phyloP scores from a whole-genome alignment of 352 stramenopile genomes.

The Pythium volutum region DNA sequence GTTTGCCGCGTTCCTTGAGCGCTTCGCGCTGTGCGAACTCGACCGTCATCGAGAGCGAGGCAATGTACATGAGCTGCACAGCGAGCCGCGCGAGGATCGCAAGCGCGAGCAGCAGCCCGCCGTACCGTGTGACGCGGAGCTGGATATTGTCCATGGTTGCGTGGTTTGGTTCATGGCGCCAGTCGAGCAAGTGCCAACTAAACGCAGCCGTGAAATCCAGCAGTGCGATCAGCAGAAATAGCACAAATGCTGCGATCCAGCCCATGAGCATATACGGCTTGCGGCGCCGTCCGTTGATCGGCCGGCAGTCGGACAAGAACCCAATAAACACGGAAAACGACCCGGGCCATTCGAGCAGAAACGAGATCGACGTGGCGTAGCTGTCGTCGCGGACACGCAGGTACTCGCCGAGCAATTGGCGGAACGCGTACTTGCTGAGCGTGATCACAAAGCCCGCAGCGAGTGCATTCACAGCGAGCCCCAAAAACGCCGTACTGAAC shows the following conservation, averaged over 20 bases:
- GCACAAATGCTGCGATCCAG: slow-evolving; percentile 4
- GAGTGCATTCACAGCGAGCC: slow-evolving; percentile 38
- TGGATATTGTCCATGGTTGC: not conserved
- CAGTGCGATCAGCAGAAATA: slow-evolving; percentile 6
- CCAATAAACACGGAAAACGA: slow-evolving; percentile 82
- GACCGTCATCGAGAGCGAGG: slow-evolving; percentile 26
- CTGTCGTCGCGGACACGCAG: slow-evolving; percentile 25
- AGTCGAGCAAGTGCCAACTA: slow-evolving; percentile 13
- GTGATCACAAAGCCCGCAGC: slow-evolving; percentile 28
- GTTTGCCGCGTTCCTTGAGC: slow-evolving; percentile 20
- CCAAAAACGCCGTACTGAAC: slow-evolving; percentile 34
- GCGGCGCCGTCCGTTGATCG: slow-evolving; percentile 79
- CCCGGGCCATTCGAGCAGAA: slow-evolving; percentile 54
- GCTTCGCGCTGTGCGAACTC: slow-evolving; percentile 28
- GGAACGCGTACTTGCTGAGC: slow-evolving; percentile 36
- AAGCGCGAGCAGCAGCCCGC: slow-evolving; percentile 14
- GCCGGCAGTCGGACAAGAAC: slow-evolving; percentile 85
- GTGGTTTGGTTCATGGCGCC: not conserved
- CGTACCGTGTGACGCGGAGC: not conserved
- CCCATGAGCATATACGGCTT: slow-evolving; percentile 91
- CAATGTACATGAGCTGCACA: slow-evolving; percentile 25
- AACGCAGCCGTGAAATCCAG: slow-evolving; percentile 11
- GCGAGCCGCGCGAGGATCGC: slow-evolving; percentile 32
- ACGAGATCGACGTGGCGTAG: slow-evolving; percentile 36
- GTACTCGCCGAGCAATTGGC: slow-evolving; percentile 43